These are phyloP conservation scores for Ilex asprella DNA, from an alignment of 257 asterid genomes.

Conservation along the genomic window DNA sequence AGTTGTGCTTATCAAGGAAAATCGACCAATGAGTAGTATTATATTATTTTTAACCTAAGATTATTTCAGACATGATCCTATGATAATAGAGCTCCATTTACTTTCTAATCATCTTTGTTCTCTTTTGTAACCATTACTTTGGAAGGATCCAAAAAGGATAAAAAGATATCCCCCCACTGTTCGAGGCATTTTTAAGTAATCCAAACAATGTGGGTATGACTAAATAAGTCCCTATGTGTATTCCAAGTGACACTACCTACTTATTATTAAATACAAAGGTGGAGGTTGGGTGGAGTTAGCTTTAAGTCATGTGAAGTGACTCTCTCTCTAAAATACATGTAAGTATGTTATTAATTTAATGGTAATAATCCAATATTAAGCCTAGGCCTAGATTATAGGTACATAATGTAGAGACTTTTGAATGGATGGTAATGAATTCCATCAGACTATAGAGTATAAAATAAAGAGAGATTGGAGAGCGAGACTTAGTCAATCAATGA, in stretches of 20 bases:
- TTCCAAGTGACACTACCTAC: constrained; percentile 54
- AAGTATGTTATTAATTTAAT: constrained; percentile 24
- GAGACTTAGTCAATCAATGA: constrained; percentile 33
- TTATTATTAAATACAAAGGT: constrained; percentile 21
- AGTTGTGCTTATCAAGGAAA: constrained; percentile 46
- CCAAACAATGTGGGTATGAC: constrained; percentile 50
- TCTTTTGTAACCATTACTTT: constrained; percentile 59
- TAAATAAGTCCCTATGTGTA: constrained; percentile 47
- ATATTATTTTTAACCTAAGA: constrained; percentile 30
- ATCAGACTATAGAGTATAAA: not conserved
- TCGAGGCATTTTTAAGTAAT: constrained; percentile 25
- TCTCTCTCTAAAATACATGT: constrained; percentile 6
- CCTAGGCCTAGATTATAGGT: constrained; percentile 39
- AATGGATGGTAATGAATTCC: constrained; percentile 10
- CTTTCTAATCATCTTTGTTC: constrained; percentile 51
- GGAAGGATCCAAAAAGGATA: constrained; percentile 56
- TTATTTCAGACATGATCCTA: constrained; percentile 37
- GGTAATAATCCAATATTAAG: constrained; percentile 20
- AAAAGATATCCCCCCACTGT: constrained; percentile 22
- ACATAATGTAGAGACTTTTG: constrained; percentile 18
- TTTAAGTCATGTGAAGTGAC: constrained; percentile 62
- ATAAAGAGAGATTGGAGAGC: constrained; percentile 15
- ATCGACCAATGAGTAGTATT: constrained; percentile 39
- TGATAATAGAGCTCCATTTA: constrained; percentile 41
- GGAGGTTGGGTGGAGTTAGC: constrained; percentile 68